Evolutionary conservation across 2,329 filamentous ascomycete genomes (phyloP).

Genomic region (Monilinia aucupariae): DNA sequence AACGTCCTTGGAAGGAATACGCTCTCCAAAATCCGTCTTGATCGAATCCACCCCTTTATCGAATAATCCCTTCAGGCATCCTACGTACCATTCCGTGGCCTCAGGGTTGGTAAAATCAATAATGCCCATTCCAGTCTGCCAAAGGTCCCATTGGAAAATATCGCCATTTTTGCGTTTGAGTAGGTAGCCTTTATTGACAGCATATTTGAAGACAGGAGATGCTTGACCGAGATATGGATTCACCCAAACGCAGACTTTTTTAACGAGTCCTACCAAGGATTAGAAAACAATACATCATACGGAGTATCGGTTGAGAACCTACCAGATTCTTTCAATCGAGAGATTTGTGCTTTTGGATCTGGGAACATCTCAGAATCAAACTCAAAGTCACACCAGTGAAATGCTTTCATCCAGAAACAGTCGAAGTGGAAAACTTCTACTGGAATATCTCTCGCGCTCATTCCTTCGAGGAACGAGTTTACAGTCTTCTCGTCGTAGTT

Average conservation of each 20-base stretch:
- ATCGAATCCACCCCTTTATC: conserved; percentile 55
- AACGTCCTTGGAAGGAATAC: conserved; percentile 52
- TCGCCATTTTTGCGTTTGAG: conserved; percentile 54
- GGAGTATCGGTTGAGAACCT: neutral
- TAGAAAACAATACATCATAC: neutral
- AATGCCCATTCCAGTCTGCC: conserved; percentile 59
- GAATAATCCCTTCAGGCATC: conserved; percentile 49
- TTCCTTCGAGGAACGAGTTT: conserved; percentile 52
- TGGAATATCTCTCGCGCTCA: conserved; percentile 51
- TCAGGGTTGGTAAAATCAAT: conserved; percentile 59
- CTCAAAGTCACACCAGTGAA: conserved; percentile 60
- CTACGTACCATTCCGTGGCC: conserved; percentile 50
- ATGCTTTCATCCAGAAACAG: conserved; percentile 58
- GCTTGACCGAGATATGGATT: conserved; percentile 58
- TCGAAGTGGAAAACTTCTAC: conserved; percentile 59
- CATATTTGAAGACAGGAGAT: conserved; percentile 52
- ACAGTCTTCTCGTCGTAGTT: conserved; percentile 56
- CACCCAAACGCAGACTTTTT: conserved; percentile 53
- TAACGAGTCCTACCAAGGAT: conserved; percentile 36
- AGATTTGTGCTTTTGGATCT: conserved; percentile 50
- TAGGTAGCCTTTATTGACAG: conserved; percentile 51
- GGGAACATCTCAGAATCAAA: conserved; percentile 55
- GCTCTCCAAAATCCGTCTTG: conserved; percentile 60
- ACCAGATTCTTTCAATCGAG: conserved; percentile 46
- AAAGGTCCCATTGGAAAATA: conserved; percentile 59